Evolutionary conservation across 2,329 filamentous ascomycete species (phyloP), one percentile per base, ranked within the genome.

Genomic region (Fusarium transvaalense): DNA sequence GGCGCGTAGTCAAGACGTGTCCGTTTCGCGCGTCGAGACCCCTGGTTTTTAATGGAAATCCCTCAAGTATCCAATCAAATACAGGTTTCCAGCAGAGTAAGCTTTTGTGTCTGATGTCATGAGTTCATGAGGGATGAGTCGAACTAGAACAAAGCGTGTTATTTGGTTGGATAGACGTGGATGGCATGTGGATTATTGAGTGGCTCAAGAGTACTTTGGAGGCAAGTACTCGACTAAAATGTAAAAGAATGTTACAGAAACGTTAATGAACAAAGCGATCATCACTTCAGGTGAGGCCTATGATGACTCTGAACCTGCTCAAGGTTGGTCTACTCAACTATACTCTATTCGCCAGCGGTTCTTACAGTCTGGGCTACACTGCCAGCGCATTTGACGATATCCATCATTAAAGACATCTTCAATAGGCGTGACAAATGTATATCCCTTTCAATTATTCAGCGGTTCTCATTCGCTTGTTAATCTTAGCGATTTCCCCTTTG

Each of bases 31-130:
- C 58, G 27, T 17, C 8, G 4, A 32, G 29, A 47, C 51, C 54
- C 60, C 37, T 52, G 48, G 37, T 58, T 41, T 68, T 61, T 52
- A 65, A 64, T 47, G 41, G 32, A 14, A 45, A 14, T 14, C 32
- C 25, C 29, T 7, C 21, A 23, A 32, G 43, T 25, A 48, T 45
- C 73, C 73, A 75, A 75, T 75, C 61, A 74, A 37, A 35, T 21
- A 34, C 23, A 21, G 19, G 21, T n/a, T 35, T 31, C 25, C 21
- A 37, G 10, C 13, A 47, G 34, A 34, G 29, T 35, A 42, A 10
- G 37, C 29, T 54, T 66, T 66, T 17, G 34, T 42, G 25, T 47
- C 60, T 53, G 56, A 58, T 71, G 66, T 58, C 60, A 71, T 72
- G 69, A 71, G 56, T 56, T 64, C 58, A 48, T 48, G 63, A 53